phyloP scores from a whole-genome alignment of 805 yeast species.

The Metschnikowia shivogae region DNA sequence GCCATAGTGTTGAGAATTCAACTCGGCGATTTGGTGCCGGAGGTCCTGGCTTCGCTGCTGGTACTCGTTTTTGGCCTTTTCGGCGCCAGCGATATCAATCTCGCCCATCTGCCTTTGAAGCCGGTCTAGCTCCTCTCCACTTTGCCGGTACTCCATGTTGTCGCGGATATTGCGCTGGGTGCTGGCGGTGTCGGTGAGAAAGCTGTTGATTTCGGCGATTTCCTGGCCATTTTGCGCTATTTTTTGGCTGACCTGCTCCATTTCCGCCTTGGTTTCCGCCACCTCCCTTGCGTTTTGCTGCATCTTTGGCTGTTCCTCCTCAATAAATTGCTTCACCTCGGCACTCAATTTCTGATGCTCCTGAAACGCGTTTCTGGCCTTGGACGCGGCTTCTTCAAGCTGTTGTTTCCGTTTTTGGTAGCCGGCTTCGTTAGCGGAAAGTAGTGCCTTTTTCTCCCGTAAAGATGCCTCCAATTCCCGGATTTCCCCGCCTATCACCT shows the following conservation, averaged over 20 bases:
- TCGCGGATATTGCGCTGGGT: slow-evolving; percentile 61
- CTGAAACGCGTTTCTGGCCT: background rate
- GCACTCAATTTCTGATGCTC: slow-evolving; percentile 7
- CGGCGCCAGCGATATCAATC: slow-evolving; percentile 56
- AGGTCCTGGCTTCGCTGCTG: slow-evolving; percentile 53
- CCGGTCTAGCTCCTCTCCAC: slow-evolving; percentile 35
- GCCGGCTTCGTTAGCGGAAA: slow-evolving; percentile 6
- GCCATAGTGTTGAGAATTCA: slow-evolving; percentile 66
- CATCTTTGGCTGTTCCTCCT: slow-evolving; percentile 19
- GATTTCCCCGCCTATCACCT: slow-evolving; percentile 16
- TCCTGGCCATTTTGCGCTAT: slow-evolving; percentile 15
- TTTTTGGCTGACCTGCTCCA: slow-evolving; percentile 11
- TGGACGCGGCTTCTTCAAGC: background rate
- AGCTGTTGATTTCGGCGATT: slow-evolving; percentile 35
- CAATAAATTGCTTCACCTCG: slow-evolving; percentile 19
- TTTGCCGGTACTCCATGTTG: slow-evolving; percentile 54
- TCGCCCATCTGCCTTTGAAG: slow-evolving; percentile 38
- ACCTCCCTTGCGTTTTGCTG: slow-evolving; percentile 19
- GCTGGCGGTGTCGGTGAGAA: slow-evolving; percentile 52
- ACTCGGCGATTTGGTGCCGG: slow-evolving; percentile 44
- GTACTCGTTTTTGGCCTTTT: slow-evolving; percentile 54
- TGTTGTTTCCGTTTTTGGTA: background rate
- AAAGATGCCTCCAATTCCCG: slow-evolving; percentile 3
- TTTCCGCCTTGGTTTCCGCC: background rate
- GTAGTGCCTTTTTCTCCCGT: slow-evolving; percentile 1